A percentile compares a stretch with the other conserved stretches of the same genome.
Conservation (phyloP, 2,329 filamentous ascomycete genomes). For the Xylariaceae sp. region DNA sequence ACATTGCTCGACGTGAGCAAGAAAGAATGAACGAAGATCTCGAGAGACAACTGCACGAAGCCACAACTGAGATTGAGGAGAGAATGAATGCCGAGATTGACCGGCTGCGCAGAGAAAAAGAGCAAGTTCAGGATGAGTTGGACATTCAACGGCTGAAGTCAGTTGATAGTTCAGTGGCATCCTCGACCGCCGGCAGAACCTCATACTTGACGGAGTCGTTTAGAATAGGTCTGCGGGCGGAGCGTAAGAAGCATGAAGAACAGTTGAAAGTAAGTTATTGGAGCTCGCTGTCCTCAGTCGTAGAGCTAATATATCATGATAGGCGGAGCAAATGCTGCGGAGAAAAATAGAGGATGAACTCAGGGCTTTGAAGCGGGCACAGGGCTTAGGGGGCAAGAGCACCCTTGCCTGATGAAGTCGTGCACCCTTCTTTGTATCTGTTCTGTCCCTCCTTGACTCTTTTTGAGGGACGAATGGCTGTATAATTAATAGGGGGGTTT, state of each 20-base stretch:
- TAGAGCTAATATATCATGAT: conserved; percentile 17
- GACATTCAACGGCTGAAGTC: conserved; percentile 30
- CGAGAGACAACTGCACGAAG: conserved; percentile 26
- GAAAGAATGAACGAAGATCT: conserved; percentile 26
- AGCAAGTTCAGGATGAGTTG: conserved; percentile 32
- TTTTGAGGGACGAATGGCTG: not conserved
- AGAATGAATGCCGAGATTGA: conserved; percentile 26
- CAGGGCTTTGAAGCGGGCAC: conserved; percentile 28
- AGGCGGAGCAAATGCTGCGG: conserved; percentile 32
- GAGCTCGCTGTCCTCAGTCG: not conserved
- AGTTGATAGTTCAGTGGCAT: conserved; percentile 25
- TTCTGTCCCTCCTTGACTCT: not conserved
- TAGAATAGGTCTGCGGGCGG: conserved; percentile 29
- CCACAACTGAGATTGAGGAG: conserved; percentile 24
- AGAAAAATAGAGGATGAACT: conserved; percentile 34
- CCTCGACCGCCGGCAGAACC: conserved; percentile 27
- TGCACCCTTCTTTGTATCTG: too few species aligned
- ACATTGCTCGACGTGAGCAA: conserved; percentile 25
- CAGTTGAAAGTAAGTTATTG: conserved; percentile 30
- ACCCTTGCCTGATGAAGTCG: conserved; percentile 19
- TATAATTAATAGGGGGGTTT: not conserved
- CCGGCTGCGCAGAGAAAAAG: conserved; percentile 30
- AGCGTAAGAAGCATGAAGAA: conserved; percentile 35
- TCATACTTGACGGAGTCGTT: conserved; percentile 34
- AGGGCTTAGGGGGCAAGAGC: conserved; percentile 28